Base-by-base conservation (phyloP, 1,139 yeast genomes). In the Geotrichum australiense region DNA sequence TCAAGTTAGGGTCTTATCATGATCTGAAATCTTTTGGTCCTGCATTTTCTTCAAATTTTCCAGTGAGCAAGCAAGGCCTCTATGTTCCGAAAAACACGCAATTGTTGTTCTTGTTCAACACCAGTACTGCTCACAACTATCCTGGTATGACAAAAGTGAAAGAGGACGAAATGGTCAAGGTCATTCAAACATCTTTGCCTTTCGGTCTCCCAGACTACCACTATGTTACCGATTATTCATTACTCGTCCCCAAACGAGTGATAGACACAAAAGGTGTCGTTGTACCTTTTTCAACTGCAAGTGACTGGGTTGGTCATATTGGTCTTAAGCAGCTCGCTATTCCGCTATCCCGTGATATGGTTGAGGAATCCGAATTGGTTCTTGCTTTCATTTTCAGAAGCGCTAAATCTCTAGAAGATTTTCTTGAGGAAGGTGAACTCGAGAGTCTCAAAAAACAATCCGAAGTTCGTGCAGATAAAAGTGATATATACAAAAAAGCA, bases 41-140 rank as follows among this genome's bases (percentile, higher is more conserved):
- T 15, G 24, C 47, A 4, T 47, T 53, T 25, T 41, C 47, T 8
- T 27, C 47, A 33, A 45, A 42, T 12, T 37, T 47, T 15, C 48
- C 52, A 5, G 37, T 42, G 7, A 47, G 48, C 32, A 46, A 47
- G 4, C 29, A 43, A 3, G 47, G 47, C 1, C 40, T 51, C 11
- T 46, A 45, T 11, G 43, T 54, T n/a, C 58, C 58, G 7, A 25
- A 39, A 11, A 48, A 54, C 34, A 45, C 54, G n/a, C 47, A 55
- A 1, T 41, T 54, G 32, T 31, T 54, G 35, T 54, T 54, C 30
- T 37, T 54, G 26, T 54, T 54, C 45, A 54, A 54, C 35, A 48
- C 53, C 19, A 45, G 48, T 29, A 24, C 37, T 14, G 32, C 32
- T 11, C 29, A 39, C 20, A 35, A 35, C 21, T 35, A 19, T 16